Percentiles rank a stretch among this genome's conserved stretches.
phyloP scores from a whole-genome alignment of 1,284 basidiomycete species.

The Sanguinoderma infundibulare region DNA sequence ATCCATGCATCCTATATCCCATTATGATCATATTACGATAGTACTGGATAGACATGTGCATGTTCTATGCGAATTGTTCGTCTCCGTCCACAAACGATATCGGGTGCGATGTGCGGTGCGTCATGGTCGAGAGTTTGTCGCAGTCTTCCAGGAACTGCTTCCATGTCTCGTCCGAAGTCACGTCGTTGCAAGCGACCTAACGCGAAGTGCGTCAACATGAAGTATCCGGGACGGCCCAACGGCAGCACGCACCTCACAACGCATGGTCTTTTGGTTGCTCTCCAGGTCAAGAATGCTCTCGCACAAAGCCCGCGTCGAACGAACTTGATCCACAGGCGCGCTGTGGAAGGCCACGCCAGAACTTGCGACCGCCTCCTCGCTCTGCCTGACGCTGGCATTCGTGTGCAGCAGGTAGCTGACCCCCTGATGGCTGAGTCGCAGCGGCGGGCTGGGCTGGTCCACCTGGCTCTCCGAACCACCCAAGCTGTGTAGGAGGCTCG shows the following conservation, averaged over 20 bases:
- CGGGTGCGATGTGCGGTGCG: conserved; percentile 23
- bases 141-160: conserved; percentile 55
- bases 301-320: conserved; percentile 22
- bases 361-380: conserved; percentile 34
- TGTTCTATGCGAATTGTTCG: conserved; percentile 9
- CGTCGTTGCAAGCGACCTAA: conserved; percentile 53
- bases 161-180: conserved; percentile 50
- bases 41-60: conserved; percentile 13
- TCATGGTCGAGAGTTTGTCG: conserved; percentile 46
- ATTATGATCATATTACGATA: conserved; percentile 21
- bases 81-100: neutral
- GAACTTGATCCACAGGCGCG: neutral
- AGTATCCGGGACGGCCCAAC: neutral
- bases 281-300: conserved; percentile 55
- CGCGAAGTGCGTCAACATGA: conserved; percentile 3
- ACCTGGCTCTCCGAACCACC: conserved; percentile 35
- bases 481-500: conserved; percentile 37
- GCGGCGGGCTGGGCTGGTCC: conserved; percentile 55
- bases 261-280: conserved; percentile 52
- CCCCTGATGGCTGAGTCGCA: conserved; percentile 45
- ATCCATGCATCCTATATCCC: conserved; percentile 7
- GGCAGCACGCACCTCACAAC: conserved; percentile 54
- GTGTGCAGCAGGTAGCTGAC: conserved; percentile 54
- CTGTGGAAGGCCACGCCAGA: conserved; percentile 1
- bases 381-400: conserved; percentile 55